phyloP scores from a whole-genome alignment of 352 stramenopile species.

The Phytophthora uliginosa region DNA sequence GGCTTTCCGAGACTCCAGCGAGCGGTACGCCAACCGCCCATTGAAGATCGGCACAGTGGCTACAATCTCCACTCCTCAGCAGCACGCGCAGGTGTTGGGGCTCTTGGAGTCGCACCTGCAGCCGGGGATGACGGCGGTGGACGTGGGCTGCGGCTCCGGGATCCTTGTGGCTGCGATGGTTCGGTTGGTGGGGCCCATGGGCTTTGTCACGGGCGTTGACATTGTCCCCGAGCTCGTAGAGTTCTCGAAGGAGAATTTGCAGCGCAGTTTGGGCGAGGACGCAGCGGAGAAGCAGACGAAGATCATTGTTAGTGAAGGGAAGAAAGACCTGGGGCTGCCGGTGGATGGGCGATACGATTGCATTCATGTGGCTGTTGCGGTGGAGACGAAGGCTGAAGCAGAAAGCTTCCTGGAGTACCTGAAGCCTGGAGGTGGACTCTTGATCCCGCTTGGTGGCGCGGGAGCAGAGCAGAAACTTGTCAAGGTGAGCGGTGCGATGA shows the following conservation, averaged over 20 bases:
- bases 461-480: conserved; percentile 83
- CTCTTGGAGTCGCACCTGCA: conserved; percentile 76
- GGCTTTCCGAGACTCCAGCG: conserved; percentile 30
- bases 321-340: conserved; percentile 49
- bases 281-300: conserved; percentile 46
- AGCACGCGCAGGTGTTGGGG: conserved; percentile 83
- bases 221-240: conserved; percentile 83
- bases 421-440: conserved; percentile 72
- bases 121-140: conserved; percentile 67
- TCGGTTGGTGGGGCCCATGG: conserved; percentile 64
- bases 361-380: conserved; percentile 85
- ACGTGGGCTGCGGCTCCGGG: conserved; percentile 86
- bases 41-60: conserved; percentile 83
- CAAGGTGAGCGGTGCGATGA: conserved; percentile 55
- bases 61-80: conserved; percentile 90
- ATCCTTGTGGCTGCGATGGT: conserved; percentile 85
- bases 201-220: conserved; percentile 75
- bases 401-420: conserved; percentile 77
- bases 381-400: conserved; percentile 79
- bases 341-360: conserved; percentile 61
- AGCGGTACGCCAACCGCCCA: conserved; percentile 78
- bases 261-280: conserved; percentile 52
- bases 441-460: conserved; percentile 73
- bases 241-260: conserved; percentile 75
- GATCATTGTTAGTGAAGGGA: conserved; percentile 58